A percentile compares a stretch with the other conserved stretches of the same genome.
Conservation (phyloP, 495 filamentous ascomycete genomes). For the Lasiosphaeria hispida region DNA sequence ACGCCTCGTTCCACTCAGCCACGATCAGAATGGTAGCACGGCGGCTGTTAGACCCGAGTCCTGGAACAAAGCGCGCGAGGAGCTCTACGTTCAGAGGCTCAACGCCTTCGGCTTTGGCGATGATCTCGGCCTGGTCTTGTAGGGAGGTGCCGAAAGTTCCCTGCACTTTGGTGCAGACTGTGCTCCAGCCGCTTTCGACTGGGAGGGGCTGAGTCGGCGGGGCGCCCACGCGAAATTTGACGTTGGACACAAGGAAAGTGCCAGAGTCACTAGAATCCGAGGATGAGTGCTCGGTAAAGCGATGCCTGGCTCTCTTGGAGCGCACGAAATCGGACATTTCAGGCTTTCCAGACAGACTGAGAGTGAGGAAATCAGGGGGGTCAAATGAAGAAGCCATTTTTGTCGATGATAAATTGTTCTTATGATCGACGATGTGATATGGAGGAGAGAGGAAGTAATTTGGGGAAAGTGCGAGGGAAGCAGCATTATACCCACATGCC, state of each 20-base stretch:
- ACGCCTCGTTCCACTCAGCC: background rate
- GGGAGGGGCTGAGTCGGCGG: background rate
- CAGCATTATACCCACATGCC: too few species aligned
- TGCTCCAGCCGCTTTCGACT: background rate
- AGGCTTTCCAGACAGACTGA: too few species aligned
- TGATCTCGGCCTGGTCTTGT: background rate
- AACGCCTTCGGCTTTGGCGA: background rate
- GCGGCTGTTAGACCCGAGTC: background rate
- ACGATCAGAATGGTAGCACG: background rate
- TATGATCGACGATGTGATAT: too few species aligned
- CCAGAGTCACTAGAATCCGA: background rate
- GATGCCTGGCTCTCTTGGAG: background rate
- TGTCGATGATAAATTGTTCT: too few species aligned
- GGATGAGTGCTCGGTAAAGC: background rate
- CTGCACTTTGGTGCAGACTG: background rate
- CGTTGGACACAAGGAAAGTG: background rate
- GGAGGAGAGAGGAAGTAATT: too few species aligned
- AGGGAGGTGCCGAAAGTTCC: background rate
- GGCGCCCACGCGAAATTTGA: slow-evolving; percentile 1
- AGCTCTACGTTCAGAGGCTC: background rate
- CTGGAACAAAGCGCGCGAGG: background rate
- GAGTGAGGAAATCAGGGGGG: too few species aligned
- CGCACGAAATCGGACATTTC: too few species aligned
- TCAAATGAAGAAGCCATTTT: too few species aligned
- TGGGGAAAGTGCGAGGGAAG: too few species aligned